Evolutionary conservation across 306 rosid genomes (phyloP), one percentile per base, ranked within the genome.

Genomic region (Dryas octopetala): DNA sequence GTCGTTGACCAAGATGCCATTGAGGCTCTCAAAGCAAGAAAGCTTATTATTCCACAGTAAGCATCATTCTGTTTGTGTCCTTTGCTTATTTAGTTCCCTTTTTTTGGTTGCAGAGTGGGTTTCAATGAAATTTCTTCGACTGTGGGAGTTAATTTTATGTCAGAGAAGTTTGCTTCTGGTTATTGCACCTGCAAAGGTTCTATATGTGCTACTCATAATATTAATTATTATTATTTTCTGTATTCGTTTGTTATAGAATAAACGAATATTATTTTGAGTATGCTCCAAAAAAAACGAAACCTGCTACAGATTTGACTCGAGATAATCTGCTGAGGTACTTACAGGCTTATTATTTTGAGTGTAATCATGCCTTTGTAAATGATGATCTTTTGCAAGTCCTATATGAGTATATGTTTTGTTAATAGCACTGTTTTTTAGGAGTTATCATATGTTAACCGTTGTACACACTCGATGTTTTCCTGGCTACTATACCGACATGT

Each of bases 281-380:
- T 23, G 98, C 97, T 19, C 97, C 97, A 6, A 79, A 83, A 74
- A 87, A 96, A 83, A 93, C 86, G 85, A 77, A 86, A 66, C 86
- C 84, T 57, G 95, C 84, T 46, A 88, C 98, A 19, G 95, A 93
- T 85, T 81, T 93, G 62, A 93, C 95, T 49, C 86, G 98, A 16
- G 97, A 93, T 13, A 90, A 81, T 80, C 81, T 90, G 15, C 98
- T 89, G 83, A 87, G 96, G 97, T 92, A 83, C 3, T 3, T n/a
- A 54, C n/a, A 3, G 6, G 9, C 70, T 19, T 19, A 3, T 70
- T 53, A 7, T 10, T 40, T 40, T 53, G 62, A 16, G 4, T 38
- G 1, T 40, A 40, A 32, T 54, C 63, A 38, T 10, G 71, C 38
- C 38, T 32, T 32, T 32, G 38, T 32, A 32, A 32, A 32, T 32